Evolutionary conservation across 129 eudicot species (phyloP).

Genomic region (Calendula officinalis): DNA sequence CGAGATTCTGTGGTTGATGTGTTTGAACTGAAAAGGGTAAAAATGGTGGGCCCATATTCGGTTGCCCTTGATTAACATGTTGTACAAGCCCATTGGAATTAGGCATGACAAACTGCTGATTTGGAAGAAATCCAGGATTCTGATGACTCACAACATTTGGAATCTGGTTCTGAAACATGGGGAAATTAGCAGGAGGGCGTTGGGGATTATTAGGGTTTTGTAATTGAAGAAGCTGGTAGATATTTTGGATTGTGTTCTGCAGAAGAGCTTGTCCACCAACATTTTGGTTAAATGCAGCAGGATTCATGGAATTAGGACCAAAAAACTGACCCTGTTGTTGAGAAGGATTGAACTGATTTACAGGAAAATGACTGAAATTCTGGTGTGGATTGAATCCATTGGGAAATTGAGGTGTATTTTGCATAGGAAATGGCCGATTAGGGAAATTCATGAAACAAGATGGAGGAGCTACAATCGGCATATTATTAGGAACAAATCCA

Average conservation of each 20-base stretch:
- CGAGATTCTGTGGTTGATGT: constrained; percentile 32
- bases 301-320: constrained; percentile 24
- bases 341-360: constrained; percentile 34
- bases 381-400: constrained; percentile 38
- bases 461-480: constrained; percentile 14
- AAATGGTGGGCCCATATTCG: constrained; percentile 23
- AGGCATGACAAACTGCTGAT: constrained; percentile 38
- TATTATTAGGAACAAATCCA: constrained; percentile 21
- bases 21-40: constrained; percentile 26
- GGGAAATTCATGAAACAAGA: constrained; percentile 39
- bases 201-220: constrained; percentile 36
- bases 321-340: constrained; percentile 36
- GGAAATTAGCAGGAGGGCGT: constrained; percentile 17
- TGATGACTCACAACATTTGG: constrained; percentile 36
- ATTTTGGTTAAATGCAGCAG: constrained; percentile 28
- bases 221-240: constrained; percentile 50
- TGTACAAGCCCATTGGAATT: constrained; percentile 29
- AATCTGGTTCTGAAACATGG: constrained; percentile 36
- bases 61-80: constrained; percentile 38
- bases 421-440: constrained; percentile 32
- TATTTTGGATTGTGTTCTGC: constrained; percentile 47
- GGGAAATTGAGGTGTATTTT: constrained; percentile 28
- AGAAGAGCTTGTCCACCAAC: constrained; percentile 33
- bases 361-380: constrained; percentile 23
- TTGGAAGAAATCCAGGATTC: constrained; percentile 37